phyloP scores from a whole-genome alignment of 2,329 filamentous ascomycete genomes.

The Cordyceps pruinosa region DNA sequence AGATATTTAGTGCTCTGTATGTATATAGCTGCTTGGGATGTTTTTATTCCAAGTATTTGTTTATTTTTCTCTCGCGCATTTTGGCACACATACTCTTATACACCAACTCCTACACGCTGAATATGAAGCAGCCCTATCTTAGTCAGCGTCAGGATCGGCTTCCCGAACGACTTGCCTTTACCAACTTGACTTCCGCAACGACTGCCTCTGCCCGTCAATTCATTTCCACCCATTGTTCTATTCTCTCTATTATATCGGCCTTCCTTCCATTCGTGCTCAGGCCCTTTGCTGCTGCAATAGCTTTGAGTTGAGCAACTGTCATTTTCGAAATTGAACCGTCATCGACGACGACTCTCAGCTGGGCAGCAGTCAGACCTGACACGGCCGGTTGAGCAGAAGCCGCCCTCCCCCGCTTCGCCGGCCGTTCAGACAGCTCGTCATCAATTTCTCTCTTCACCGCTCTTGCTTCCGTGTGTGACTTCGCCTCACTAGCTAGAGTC shows the following conservation, averaged over 20 bases:
- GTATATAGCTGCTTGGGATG: no score
- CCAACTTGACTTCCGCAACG: not conserved
- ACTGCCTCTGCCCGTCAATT: constrained; percentile 21
- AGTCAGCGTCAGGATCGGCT: not conserved
- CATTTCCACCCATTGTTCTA: constrained; percentile 51
- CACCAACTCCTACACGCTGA: no score
- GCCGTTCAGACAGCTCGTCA: constrained; percentile 35
- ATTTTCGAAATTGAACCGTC: constrained; percentile 44
- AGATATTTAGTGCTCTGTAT: no score
- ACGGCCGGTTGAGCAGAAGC: constrained; percentile 27
- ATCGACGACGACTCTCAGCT: constrained; percentile 39
- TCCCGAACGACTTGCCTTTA: not conserved
- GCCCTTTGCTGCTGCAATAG: constrained; percentile 40
- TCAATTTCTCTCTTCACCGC: constrained; percentile 47
- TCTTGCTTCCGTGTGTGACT: constrained; percentile 29
- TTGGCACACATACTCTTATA: no score
- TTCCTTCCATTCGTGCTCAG: constrained; percentile 46
- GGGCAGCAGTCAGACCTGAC: constrained; percentile 34
- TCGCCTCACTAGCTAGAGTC: constrained; percentile 53
- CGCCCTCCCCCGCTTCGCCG: constrained; percentile 40
- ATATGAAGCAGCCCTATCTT: no score
- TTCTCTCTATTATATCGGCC: constrained; percentile 45
- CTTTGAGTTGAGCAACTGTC: constrained; percentile 47
- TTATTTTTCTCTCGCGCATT: no score
- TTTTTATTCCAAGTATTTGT: no score